These are phyloP conservation scores for Athelia psychrophila DNA, from an alignment of 1,284 basidiomycete species.

Conservation along the genomic window DNA sequence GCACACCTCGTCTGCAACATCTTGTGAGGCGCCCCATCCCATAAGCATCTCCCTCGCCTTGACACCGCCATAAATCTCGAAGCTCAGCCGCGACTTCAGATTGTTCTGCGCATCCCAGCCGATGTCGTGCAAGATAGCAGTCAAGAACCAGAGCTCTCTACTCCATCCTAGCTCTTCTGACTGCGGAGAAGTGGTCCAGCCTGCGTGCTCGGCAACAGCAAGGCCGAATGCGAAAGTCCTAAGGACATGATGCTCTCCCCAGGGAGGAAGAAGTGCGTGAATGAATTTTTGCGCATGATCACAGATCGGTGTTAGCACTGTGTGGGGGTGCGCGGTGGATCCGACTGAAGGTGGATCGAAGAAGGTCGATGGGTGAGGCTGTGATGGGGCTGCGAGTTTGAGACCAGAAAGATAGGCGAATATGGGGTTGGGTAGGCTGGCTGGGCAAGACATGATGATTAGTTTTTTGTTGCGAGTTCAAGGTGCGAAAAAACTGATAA, in stretches of 20 bases:
- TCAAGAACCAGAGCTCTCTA: constrained; percentile 1
- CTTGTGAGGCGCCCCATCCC: constrained; percentile 1
- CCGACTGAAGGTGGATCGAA: not conserved
- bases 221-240: constrained; percentile 1
- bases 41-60: constrained; percentile 4
- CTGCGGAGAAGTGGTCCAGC: not conserved
- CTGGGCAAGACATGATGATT: too few relatives aligned
- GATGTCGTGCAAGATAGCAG: constrained; percentile 3
- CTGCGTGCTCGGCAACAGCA: constrained; percentile 2
- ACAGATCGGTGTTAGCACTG: not conserved
- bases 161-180: not conserved
- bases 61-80: not conserved
- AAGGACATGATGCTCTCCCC: not conserved
- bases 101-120: not conserved
- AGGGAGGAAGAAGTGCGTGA: not conserved
- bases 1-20: constrained; percentile 2
- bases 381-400: too few relatives aligned
- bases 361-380: not conserved
- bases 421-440: too few relatives aligned
- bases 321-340: not conserved
- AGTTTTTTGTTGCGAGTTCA: too few relatives aligned
- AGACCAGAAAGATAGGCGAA: too few relatives aligned
- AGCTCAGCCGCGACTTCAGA: not conserved
- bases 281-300: constrained; percentile 1
- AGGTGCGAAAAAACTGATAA: too few relatives aligned